phyloP scores from a whole-genome alignment of 495 filamentous ascomycete species.

The Hypoxylon lienhwacheense region DNA sequence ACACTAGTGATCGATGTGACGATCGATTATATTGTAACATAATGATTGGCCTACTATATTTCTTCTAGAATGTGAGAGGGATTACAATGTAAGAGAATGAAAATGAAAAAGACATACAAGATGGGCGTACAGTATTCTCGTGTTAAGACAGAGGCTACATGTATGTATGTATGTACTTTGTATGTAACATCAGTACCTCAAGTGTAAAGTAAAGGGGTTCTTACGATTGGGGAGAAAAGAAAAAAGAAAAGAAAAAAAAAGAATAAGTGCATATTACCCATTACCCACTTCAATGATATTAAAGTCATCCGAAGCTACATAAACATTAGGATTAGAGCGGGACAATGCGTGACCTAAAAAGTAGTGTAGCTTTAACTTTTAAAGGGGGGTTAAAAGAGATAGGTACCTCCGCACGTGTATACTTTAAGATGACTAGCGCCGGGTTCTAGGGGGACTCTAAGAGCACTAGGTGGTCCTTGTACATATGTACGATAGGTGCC shows the following conservation, averaged over 20 bases:
- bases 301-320: no score
- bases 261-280: no score
- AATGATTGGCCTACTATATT: constrained; percentile 4
- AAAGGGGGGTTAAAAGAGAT: not conserved
- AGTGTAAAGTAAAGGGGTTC: no score
- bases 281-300: no score
- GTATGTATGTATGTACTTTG: no score
- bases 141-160: no score
- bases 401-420: not conserved
- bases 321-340: no score
- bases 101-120: not conserved
- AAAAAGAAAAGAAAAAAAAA: no score
- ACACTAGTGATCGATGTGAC: constrained; percentile 1
- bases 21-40: constrained; percentile 4
- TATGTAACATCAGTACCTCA: no score
- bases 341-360: no score
- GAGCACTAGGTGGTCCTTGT: constrained; percentile 9
- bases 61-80: constrained; percentile 25
- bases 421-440: not conserved
- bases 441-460: constrained; percentile 1
- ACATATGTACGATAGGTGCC: constrained; percentile 8
- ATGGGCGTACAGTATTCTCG: constrained; percentile 5
- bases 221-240: no score
- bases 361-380: no score
- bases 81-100: constrained; percentile 16